These are phyloP conservation scores for Cryptococcus sp. DNA, from an alignment of 1,284 basidiomycete species.

Conservation along the genomic window DNA sequence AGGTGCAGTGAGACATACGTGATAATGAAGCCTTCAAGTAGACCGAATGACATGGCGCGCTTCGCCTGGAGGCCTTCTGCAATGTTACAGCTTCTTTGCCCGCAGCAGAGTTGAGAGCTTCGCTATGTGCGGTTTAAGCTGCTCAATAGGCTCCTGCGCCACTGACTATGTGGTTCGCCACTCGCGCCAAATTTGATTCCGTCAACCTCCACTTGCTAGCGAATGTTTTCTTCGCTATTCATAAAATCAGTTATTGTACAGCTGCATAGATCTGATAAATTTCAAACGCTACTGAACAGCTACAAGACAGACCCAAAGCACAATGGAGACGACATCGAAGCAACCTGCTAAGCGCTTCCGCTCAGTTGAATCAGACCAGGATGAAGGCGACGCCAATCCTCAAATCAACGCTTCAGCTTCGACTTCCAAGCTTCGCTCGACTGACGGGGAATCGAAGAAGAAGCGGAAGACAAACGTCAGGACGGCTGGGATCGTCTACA, in stretches of 20 bases:
- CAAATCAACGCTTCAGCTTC: not conserved
- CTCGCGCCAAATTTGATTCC: not conserved
- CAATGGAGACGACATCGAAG: not conserved
- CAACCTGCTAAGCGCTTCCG: not conserved
- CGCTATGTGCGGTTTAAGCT: too few relatives aligned
- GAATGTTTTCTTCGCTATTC: not conserved
- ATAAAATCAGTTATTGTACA: not conserved
- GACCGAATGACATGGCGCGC: too few relatives aligned
- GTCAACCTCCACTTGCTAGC: not conserved
- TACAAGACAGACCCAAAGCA: not conserved
- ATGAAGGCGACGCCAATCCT: not conserved
- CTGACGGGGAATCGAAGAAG: constrained; percentile 19
- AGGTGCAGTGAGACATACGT: too few relatives aligned
- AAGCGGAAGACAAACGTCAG: constrained; percentile 33
- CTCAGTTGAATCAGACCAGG: not conserved
- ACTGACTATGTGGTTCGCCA: not conserved
- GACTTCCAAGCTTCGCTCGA: not conserved
- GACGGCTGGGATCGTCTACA: constrained; percentile 80
- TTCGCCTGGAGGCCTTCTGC: too few relatives aligned
- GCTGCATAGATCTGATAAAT: not conserved
- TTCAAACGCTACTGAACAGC: not conserved
- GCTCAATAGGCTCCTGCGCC: too few relatives aligned
- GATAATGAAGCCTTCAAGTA: too few relatives aligned
- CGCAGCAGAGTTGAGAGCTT: too few relatives aligned
- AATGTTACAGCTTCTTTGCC: too few relatives aligned